Base-by-base conservation (phyloP, 192 early-diverging fungal species). In the Funneliformis mosseae region DNA sequence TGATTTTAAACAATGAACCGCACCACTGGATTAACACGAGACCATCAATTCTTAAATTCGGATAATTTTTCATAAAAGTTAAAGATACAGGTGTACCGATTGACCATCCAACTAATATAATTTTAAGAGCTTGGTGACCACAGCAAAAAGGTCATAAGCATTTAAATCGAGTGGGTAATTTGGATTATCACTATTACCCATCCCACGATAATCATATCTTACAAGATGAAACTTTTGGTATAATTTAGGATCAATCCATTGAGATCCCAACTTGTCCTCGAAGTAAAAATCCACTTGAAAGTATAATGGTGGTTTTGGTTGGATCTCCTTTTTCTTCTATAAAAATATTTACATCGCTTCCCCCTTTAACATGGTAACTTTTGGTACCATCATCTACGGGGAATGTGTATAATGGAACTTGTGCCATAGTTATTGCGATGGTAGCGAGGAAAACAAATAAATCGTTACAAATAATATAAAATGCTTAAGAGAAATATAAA, bases 161-260 rank as follows among this genome's bases (percentile, higher is more conserved):
- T 55, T 55, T 55, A 55, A 16, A 38, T 12, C 25, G 18, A 18
- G 4, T 8, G 39, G 11, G 39, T 39, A 28, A 14, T 68, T 11
- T 68, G 66, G 66, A 28, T 68, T 68, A 68, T 27, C 27, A 7
- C 28, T 38, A 68, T 21, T 27, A 38, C 66, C 66, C 12, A 39
- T 39, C 25, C 66, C 66, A 68, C 66, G 66, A 68, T 39, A 23
- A 68, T 68, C 66, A 27, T 38, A 38, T 39, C 66, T 68, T 68
- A 68, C 1, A 21, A 68, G 28, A 68, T 68, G 66, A 68, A 68
- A 68, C 28, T 68, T 68, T 38, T 68, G 25, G 8, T 7, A 12
- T 11, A 68, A 16, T 68, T 39, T 11, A 38, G 28, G 27, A 6
- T 68, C 66, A 68, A 18, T 8, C 27, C 27, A 68, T 38, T 68